Conservation (phyloP, 2,329 filamentous ascomycete species). For the Grosmannia clavigera region DNA sequence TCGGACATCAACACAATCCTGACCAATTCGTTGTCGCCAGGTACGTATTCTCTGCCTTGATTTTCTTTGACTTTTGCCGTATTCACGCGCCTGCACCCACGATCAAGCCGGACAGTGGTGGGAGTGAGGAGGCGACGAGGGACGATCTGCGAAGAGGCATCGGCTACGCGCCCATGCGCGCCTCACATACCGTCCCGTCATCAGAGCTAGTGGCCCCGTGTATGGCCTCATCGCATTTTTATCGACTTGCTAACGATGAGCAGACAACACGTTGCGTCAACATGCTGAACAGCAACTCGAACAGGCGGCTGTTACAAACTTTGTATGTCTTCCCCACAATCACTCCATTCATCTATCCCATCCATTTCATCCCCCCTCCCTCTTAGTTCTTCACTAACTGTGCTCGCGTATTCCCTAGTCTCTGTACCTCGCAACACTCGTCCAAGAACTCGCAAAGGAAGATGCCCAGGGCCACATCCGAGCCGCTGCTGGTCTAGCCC, state of each 20-base stretch:
- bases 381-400: background rate
- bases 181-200: background rate
- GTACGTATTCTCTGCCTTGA: constrained; percentile 39
- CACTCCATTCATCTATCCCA: background rate
- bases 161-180: background rate
- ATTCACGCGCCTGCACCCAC: constrained; percentile 2
- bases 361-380: too few relatives aligned
- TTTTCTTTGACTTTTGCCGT: constrained; percentile 1
- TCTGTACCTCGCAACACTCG: constrained; percentile 83
- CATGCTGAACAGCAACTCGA: constrained; percentile 88
- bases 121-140: background rate
- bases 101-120: background rate
- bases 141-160: constrained; percentile 3
- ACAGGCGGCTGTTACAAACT: constrained; percentile 88
- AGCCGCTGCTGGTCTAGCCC: constrained; percentile 84
- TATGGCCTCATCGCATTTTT: constrained; percentile 12
- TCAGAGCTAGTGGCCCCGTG: background rate
- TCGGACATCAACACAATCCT: constrained; percentile 98
- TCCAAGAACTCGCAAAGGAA: constrained; percentile 89
- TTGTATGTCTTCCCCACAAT: constrained; percentile 45
- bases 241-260: background rate
- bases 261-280: constrained; percentile 81
- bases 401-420: constrained; percentile 41
- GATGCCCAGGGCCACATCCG: constrained; percentile 70
- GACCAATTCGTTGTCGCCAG: constrained; percentile 88